Evolutionary conservation across 2,329 filamentous ascomycete species (phyloP).

Genomic region (Mycogone perniciosa): DNA sequence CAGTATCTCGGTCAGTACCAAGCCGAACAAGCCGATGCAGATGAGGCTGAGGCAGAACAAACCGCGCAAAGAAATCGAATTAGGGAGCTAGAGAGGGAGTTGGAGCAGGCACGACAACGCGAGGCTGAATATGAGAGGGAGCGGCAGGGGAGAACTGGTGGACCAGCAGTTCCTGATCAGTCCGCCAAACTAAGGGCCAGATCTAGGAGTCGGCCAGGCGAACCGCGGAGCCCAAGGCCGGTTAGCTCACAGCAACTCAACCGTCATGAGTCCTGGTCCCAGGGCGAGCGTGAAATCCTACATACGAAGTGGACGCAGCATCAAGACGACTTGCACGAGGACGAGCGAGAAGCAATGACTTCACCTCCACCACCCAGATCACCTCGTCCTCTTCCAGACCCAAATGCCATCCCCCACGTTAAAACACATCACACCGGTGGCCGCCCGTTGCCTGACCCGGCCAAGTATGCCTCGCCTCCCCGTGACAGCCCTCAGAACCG

Average conservation of each 20-base stretch:
- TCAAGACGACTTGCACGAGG: conserved; percentile 28
- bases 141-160: conserved; percentile 44
- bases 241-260: conserved; percentile 21
- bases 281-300: conserved; percentile 58
- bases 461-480: conserved; percentile 24
- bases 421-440: conserved; percentile 35
- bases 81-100: conserved; percentile 69
- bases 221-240: conserved; percentile 3
- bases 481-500: conserved; percentile 33
- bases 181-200: conserved; percentile 14
- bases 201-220: conserved; percentile 21
- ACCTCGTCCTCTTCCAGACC: conserved; percentile 39
- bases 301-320: conserved; percentile 46
- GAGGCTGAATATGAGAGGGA: conserved; percentile 57
- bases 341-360: conserved; percentile 19
- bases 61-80: conserved; percentile 60
- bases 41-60: conserved; percentile 25
- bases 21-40: conserved; percentile 49
- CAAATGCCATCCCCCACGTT: conserved; percentile 24
- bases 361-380: conserved; percentile 22
- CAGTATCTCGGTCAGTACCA: conserved; percentile 86
- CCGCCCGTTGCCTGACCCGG: conserved; percentile 50
- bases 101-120: conserved; percentile 56
- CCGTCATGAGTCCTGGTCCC: conserved; percentile 58
- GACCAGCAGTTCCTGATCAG: conserved; percentile 26